Percentiles rank a stretch among this genome's conserved stretches.
Conservation (phyloP, 805 yeast species). For the Teunomyces lycoperdinae region DNA sequence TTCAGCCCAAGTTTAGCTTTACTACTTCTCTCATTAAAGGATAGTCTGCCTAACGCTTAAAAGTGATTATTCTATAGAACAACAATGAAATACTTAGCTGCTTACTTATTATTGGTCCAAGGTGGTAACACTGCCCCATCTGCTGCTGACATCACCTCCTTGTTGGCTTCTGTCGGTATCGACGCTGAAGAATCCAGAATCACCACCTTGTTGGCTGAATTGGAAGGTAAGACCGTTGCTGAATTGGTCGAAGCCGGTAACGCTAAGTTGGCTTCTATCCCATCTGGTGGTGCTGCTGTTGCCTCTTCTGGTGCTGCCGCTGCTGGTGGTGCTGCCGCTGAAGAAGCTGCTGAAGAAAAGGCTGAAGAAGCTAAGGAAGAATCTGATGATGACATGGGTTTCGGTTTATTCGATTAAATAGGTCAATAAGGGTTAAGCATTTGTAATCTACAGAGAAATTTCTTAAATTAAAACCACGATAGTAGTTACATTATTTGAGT, state of each 20-base stretch:
- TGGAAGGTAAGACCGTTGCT: conserved; percentile 89
- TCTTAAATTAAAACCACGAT: neutral
- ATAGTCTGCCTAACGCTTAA: conserved; percentile 83
- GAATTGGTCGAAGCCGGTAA: conserved; percentile 94
- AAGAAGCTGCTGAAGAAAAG: conserved; percentile 67
- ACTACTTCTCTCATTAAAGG: conserved; percentile 44
- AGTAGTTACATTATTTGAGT: neutral
- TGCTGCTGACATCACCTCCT: conserved; percentile 83
- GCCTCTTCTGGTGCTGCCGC: conserved; percentile 69
- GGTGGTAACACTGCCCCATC: conserved; percentile 96
- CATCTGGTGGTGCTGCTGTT: conserved; percentile 97
- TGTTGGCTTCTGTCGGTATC: conserved; percentile 92
- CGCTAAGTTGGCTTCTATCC: conserved; percentile 94
- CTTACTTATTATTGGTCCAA: conserved; percentile 96
- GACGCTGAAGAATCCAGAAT: conserved; percentile 91
- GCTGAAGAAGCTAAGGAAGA: conserved; percentile 67
- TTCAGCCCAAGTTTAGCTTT: conserved; percentile 6
- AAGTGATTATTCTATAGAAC: conserved; percentile 65
- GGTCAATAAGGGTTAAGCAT: conserved; percentile 1
- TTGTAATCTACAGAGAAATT: neutral
- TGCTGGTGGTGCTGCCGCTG: conserved; percentile 68
- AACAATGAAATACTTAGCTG: conserved; percentile 95
- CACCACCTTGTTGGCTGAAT: conserved; percentile 72
- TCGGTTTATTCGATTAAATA: conserved; percentile 95
- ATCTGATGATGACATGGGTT: conserved; percentile 78